These are phyloP conservation scores for Flaveria ramosissima DNA, from an alignment of 129 eudicot species.

Conservation along the genomic window DNA sequence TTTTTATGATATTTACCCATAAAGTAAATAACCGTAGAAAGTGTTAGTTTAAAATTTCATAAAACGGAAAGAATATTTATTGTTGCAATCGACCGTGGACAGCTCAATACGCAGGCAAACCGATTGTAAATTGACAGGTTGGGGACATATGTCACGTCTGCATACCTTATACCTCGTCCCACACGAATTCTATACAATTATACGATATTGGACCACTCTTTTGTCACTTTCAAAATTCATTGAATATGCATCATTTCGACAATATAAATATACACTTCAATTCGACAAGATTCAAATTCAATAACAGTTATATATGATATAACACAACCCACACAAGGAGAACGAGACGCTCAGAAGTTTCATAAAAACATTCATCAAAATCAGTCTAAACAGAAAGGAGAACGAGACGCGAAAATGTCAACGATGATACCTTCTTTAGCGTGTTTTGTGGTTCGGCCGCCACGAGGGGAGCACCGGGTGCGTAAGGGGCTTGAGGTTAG, in stretches of 20 bases:
- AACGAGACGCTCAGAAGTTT: too few species aligned
- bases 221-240: constrained; percentile 23
- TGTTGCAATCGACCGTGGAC: constrained; percentile 28
- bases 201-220: background rate
- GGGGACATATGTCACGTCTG: constrained; percentile 17
- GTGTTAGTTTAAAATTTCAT: too few species aligned
- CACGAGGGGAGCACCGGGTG: background rate
- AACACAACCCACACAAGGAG: too few species aligned
- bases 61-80: constrained; percentile 20
- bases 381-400: background rate
- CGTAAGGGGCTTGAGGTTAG: constrained; percentile 11
- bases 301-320: too few species aligned
- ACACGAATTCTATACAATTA: background rate
- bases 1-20: too few species aligned
- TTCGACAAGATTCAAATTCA: background rate
- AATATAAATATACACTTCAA: background rate
- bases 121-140: constrained; percentile 23
- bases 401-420: constrained; percentile 5
- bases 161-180: constrained; percentile 16
- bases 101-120: constrained; percentile 17
- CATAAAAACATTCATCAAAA: background rate
- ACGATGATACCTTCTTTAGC: background rate
- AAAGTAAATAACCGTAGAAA: too few species aligned
- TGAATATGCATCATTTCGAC: constrained; percentile 3
- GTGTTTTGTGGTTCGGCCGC: background rate